phyloP scores from a whole-genome alignment of 2,329 filamentous ascomycete genomes.

The Aspergillus sp. region DNA sequence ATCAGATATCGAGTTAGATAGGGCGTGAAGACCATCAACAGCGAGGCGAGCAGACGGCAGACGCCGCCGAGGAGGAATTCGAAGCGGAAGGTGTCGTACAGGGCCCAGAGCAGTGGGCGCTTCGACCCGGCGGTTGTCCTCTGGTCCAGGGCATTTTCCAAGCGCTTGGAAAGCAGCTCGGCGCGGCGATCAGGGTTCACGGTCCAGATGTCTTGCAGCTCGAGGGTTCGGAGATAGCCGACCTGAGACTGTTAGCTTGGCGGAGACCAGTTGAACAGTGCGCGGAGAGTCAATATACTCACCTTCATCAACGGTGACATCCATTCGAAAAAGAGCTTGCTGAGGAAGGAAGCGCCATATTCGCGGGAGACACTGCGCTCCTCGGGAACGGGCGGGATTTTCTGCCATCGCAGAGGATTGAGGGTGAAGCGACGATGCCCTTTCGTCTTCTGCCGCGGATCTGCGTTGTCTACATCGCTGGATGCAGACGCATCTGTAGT shows the following conservation, averaged over 20 bases:
- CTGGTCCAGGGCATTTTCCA: constrained; percentile 68
- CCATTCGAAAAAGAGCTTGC: constrained; percentile 81
- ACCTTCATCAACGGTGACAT: constrained; percentile 83
- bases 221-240: constrained; percentile 81
- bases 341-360: constrained; percentile 71
- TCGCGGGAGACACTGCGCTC: constrained; percentile 63
- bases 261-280: too few species aligned
- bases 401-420: constrained; percentile 48
- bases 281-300: constrained; percentile 32
- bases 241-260: constrained; percentile 47
- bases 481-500: background rate
- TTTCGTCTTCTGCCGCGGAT: background rate
- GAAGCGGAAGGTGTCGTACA: constrained; percentile 80
- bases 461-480: background rate
- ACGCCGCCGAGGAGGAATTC: constrained; percentile 85
- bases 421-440: constrained; percentile 18
- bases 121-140: constrained; percentile 68
- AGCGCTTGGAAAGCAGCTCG: constrained; percentile 64
- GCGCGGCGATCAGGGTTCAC: constrained; percentile 80
- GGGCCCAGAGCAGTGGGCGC: constrained; percentile 72
- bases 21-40: constrained; percentile 77
- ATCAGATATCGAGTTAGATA: constrained; percentile 87
- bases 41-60: constrained; percentile 69
- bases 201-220: constrained; percentile 81
- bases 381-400: constrained; percentile 56